phyloP scores from a whole-genome alignment of 768 basidiomycete genomes.

The Heimioporus sp. region DNA sequence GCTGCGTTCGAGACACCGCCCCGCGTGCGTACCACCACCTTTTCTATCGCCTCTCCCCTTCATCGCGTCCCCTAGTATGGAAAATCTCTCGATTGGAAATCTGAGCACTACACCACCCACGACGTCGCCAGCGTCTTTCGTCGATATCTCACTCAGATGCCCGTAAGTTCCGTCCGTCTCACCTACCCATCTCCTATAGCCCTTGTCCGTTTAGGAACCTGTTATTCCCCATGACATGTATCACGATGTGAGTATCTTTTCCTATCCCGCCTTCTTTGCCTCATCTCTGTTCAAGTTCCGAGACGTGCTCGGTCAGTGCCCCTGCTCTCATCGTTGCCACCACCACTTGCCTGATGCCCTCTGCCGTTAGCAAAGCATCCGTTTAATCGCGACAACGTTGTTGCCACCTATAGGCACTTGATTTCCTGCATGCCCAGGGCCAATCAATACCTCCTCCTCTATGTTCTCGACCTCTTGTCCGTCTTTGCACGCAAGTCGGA shows the following conservation, averaged over 20 bases:
- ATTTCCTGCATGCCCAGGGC: conserved; percentile 83
- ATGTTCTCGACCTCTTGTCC: conserved; percentile 92
- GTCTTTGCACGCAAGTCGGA: conserved; percentile 92
- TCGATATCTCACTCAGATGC: conserved; percentile 94
- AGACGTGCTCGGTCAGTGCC: conserved; percentile 62
- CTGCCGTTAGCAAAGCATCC: conserved; percentile 56
- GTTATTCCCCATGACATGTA: conserved; percentile 93
- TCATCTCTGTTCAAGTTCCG: conserved; percentile 56
- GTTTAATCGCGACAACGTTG: conserved; percentile 67
- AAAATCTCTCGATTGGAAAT: conserved; percentile 89
- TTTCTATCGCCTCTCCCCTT: background rate
- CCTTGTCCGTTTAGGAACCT: conserved; percentile 63
- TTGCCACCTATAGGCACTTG: conserved; percentile 77
- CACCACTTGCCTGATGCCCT: conserved; percentile 12
- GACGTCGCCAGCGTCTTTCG: conserved; percentile 97
- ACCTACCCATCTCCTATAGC: background rate
- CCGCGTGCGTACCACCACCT: conserved; percentile 47
- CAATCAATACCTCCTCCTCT: conserved; percentile 95
- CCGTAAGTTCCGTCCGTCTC: conserved; percentile 53
- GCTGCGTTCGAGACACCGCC: conserved; percentile 87
- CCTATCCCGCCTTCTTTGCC: conserved; percentile 1
- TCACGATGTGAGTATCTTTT: conserved; percentile 60
- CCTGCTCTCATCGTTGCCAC: background rate
- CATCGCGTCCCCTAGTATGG: conserved; percentile 63
- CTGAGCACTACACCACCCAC: conserved; percentile 85